Base-by-base conservation (phyloP, 371 early-diverging fungal genomes). In the Mortierella sp. region DNA sequence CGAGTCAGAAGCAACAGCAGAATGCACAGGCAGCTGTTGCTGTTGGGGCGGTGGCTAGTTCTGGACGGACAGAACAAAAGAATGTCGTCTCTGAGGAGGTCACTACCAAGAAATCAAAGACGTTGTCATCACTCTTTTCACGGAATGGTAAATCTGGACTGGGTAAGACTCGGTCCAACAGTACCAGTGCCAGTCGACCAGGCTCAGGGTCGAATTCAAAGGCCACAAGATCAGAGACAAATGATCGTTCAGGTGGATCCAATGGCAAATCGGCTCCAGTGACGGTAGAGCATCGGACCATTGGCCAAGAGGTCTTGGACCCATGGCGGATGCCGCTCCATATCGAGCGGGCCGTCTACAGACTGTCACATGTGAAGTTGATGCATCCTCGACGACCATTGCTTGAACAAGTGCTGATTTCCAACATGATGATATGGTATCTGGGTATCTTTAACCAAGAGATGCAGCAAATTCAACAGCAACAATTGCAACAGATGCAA, bases 351-450 rank as follows among this genome's bases (percentile, higher is more conserved):
- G 89, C 92, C 11, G 90, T 97, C n/a, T 98, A 97, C 77, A 92
- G 94, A n/a, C 81, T 96, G 19, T 95, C 96, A 0, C 97, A 97
- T 65, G 88, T 90, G 57, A 98, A 98, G 81, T 85, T 98, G 21
- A 94, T 97, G 26, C 94, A 96, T 72, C 93, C 93, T 11, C 87
- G 95, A 25, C 89, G 97, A 7, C 95, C 97, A 2, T 85, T 98
- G 25, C 83, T 87, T 57, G 94, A 98, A 57, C 97, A 98, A 79
- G 98, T 98, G 5, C 80, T 96, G 66, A 93, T 98, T 37, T 94
- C 95, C 23, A 98, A 98, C 70, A 88, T 97, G 81, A 96, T 98
- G 97, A 92, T 97, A 81, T 96, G 95, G 91, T 97, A 97, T 76
- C 84, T 98, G 11, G 74, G 87, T 55, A 80, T 82, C 73, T 57